A percentile compares a stretch with the other conserved stretches of the same genome.
Conservation (phyloP, 75 land plant genomes). For the Picea sitchensis region DNA sequence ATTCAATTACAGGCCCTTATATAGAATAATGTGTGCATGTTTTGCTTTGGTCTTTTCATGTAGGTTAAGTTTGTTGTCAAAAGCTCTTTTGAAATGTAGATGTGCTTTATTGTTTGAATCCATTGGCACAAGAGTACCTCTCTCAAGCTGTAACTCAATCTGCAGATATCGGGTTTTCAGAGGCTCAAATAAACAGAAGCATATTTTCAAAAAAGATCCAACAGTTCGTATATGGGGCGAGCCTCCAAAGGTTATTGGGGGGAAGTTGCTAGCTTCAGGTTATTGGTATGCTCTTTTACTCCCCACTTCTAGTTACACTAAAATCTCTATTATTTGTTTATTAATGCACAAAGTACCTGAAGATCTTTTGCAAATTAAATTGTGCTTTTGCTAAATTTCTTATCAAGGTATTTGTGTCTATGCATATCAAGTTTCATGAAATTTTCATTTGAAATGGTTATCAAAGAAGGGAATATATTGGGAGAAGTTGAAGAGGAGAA, state of each 20-base stretch:
- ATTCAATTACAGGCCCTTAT: neutral
- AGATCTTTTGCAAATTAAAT: neutral
- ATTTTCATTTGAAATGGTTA: neutral
- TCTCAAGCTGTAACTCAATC: neutral
- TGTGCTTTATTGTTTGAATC: neutral
- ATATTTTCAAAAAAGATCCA: slow-evolving; percentile 84
- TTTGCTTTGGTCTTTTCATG: neutral
- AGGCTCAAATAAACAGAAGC: slow-evolving; percentile 95
- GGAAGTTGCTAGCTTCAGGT: slow-evolving; percentile 92
- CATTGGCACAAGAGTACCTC: neutral
- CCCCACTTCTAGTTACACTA: neutral
- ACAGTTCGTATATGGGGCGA: slow-evolving; percentile 84
- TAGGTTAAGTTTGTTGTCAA: neutral
- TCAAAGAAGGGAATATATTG: neutral
- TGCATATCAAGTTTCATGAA: neutral
- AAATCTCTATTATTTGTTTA: neutral
- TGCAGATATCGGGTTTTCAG: slow-evolving; percentile 79
- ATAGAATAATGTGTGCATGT: neutral
- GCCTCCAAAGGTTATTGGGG: slow-evolving; percentile 90
- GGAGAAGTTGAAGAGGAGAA: neutral
- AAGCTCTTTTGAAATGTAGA: neutral
- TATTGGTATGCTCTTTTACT: slow-evolving; percentile 64
- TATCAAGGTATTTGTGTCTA: neutral
- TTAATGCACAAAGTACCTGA: neutral
- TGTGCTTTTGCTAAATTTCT: neutral